Percentiles rank a stretch among this genome's conserved stretches.
phyloP scores from a whole-genome alignment of 2,329 filamentous ascomycete species.

The Hypoxylon sp. region DNA sequence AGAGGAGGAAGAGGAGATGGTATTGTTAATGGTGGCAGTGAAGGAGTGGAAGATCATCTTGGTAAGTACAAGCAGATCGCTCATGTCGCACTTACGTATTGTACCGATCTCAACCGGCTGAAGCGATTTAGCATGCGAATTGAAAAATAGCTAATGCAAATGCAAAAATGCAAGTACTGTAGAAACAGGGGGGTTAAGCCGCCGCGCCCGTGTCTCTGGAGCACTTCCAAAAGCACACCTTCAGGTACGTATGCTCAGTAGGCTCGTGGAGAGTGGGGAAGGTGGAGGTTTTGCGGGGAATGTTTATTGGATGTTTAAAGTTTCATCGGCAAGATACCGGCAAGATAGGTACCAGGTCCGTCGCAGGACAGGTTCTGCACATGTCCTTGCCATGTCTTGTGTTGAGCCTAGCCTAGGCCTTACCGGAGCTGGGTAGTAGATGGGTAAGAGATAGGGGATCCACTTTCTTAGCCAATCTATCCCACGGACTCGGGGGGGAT shows the following conservation, averaged over 20 bases:
- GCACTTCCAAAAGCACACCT: slow-evolving; percentile 9
- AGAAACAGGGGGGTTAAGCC: slow-evolving; percentile 34
- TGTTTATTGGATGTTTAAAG: slow-evolving; percentile 26
- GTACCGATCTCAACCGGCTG: slow-evolving; percentile 41
- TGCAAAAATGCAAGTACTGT: slow-evolving; percentile 30
- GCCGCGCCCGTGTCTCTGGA: slow-evolving; percentile 41
- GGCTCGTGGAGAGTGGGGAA: slow-evolving; percentile 40
- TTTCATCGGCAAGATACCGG: slow-evolving; percentile 34
- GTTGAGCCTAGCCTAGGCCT: slow-evolving; percentile 19
- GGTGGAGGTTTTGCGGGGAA: slow-evolving; percentile 34
- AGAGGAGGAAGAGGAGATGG: slow-evolving; percentile 14
- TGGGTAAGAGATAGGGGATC: not conserved
- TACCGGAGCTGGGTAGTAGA: slow-evolving; percentile 9
- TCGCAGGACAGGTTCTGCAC: slow-evolving; percentile 1
- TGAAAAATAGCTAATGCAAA: slow-evolving; percentile 37
- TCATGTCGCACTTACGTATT: slow-evolving; percentile 40
- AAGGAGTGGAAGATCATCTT: slow-evolving; percentile 39
- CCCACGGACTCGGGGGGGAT: slow-evolving; percentile 27
- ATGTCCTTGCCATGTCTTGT: not conserved
- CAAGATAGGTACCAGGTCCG: slow-evolving; percentile 18
- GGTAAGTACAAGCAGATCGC: slow-evolving; percentile 40
- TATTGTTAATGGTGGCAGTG: slow-evolving; percentile 29
- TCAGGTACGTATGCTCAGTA: slow-evolving; percentile 19
- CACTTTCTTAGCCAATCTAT: slow-evolving; percentile 34
- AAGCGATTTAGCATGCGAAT: slow-evolving; percentile 35